Evolutionary conservation across 768 basidiomycete species (phyloP).

Genomic region (Mycena vulgaris): DNA sequence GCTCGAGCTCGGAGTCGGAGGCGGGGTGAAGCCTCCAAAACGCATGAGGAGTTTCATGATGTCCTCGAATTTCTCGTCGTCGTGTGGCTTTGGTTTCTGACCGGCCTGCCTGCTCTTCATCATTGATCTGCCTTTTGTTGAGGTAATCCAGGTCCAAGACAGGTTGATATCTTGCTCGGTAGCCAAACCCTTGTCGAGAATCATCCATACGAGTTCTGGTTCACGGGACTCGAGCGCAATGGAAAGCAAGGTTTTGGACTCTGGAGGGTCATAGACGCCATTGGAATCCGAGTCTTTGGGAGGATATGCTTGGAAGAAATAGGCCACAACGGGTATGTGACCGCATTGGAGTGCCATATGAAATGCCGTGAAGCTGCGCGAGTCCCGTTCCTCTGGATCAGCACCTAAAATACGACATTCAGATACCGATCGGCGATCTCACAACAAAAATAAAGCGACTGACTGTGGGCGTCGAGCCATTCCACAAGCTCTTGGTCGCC

Average conservation of each 20-base stretch:
- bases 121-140: conserved; percentile 48
- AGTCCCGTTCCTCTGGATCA: conserved; percentile 80
- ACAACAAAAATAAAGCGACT: conserved; percentile 49
- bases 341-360: conserved; percentile 74
- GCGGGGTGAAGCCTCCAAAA: conserved; percentile 67
- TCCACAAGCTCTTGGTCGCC: conserved; percentile 72
- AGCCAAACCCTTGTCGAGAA: conserved; percentile 73
- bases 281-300: conserved; percentile 67
- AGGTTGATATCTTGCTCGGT: conserved; percentile 63
- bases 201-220: conserved; percentile 75
- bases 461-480: conserved; percentile 84
- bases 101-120: conserved; percentile 37
- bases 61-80: conserved; percentile 60
- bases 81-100: conserved; percentile 40
- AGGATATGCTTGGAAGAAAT: conserved; percentile 75
- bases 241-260: conserved; percentile 62
- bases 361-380: conserved; percentile 71
- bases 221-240: conserved; percentile 73
- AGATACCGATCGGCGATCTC: conserved; percentile 20
- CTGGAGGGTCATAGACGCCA: conserved; percentile 63
- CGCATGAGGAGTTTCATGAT: conserved; percentile 67
- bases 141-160: conserved; percentile 66
- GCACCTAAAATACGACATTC: conserved; percentile 65
- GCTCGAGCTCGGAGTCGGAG: conserved; percentile 48
- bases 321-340: conserved; percentile 65